Evolutionary conservation across 805 yeast species (phyloP).

Genomic region (Candida ficus): DNA sequence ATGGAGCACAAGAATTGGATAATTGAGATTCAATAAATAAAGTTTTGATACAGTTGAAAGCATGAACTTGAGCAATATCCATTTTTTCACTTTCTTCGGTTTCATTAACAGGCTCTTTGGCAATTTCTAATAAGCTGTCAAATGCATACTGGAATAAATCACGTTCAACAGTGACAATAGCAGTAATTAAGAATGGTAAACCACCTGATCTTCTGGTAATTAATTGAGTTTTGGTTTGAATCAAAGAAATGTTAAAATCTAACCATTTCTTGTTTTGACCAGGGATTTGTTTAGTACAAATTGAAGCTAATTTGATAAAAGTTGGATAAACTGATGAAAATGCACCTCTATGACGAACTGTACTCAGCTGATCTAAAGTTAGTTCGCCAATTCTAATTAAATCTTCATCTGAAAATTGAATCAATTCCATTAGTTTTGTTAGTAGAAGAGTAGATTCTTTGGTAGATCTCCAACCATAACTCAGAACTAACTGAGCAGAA

Average conservation of each 20-base stretch:
- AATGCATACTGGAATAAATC: conserved; percentile 48
- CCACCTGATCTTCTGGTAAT: conserved; percentile 93
- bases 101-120: conserved; percentile 41
- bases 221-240: conserved; percentile 55
- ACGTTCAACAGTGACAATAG: conserved; percentile 46
- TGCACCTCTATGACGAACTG: conserved; percentile 87
- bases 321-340: conserved; percentile 85
- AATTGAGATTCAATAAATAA: conserved; percentile 68
- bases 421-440: conserved; percentile 34
- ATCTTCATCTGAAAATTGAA: conserved; percentile 20
- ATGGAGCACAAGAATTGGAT: conserved; percentile 44
- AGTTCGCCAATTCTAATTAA: conserved; percentile 41
- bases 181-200: conserved; percentile 73
- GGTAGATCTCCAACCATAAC: conserved; percentile 78
- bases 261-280: conserved; percentile 55
- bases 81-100: conserved; percentile 46
- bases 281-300: conserved; percentile 40
- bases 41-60: conserved; percentile 77
- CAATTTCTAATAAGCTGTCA: conserved; percentile 46
- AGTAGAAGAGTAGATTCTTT: conserved; percentile 67
- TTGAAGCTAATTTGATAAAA: conserved; percentile 57
- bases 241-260: conserved; percentile 42
- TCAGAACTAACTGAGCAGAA: conserved; percentile 44
- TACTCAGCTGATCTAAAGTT: conserved; percentile 60
- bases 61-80: conserved; percentile 91